phyloP scores from a whole-genome alignment of 768 basidiomycete genomes.

The Lentinula sp. region DNA sequence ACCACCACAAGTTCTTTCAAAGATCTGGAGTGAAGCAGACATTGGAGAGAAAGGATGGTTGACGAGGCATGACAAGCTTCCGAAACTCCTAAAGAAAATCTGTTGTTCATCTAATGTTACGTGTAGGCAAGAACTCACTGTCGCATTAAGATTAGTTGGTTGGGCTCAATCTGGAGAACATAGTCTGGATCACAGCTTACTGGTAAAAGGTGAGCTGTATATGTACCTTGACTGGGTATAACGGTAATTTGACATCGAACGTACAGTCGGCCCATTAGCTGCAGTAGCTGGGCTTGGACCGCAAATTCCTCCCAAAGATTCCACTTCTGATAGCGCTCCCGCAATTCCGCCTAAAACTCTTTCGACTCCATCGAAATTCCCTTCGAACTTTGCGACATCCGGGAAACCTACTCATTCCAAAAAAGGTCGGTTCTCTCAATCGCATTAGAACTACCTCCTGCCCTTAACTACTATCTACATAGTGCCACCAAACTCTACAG shows the following conservation, averaged over 20 bases:
- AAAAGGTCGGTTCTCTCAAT: conserved; percentile 59
- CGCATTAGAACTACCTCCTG: background rate
- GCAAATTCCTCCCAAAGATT: conserved; percentile 10
- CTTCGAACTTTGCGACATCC: background rate
- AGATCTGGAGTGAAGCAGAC: conserved; percentile 63
- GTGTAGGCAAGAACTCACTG: conserved; percentile 44
- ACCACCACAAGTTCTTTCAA: conserved; percentile 44
- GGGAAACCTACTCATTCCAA: conserved; percentile 30
- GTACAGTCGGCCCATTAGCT: conserved; percentile 47
- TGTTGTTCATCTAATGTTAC: conserved; percentile 23
- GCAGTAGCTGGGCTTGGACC: conserved; percentile 23
- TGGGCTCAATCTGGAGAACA: conserved; percentile 52
- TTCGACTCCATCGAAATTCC: background rate
- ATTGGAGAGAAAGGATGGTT: conserved; percentile 44
- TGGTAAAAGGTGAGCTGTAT: conserved; percentile 36
- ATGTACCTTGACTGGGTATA: background rate
- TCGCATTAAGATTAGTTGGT: conserved; percentile 58
- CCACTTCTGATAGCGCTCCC: conserved; percentile 15
- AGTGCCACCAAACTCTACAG: background rate
- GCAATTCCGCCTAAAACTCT: background rate
- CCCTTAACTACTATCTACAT: too few relatives aligned
- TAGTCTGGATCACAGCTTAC: conserved; percentile 28
- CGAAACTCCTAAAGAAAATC: background rate
- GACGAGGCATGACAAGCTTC: background rate
- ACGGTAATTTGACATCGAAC: background rate